phyloP scores from a whole-genome alignment of 108 stramenopile genomes.

The Aurantiochytrium sp. region DNA sequence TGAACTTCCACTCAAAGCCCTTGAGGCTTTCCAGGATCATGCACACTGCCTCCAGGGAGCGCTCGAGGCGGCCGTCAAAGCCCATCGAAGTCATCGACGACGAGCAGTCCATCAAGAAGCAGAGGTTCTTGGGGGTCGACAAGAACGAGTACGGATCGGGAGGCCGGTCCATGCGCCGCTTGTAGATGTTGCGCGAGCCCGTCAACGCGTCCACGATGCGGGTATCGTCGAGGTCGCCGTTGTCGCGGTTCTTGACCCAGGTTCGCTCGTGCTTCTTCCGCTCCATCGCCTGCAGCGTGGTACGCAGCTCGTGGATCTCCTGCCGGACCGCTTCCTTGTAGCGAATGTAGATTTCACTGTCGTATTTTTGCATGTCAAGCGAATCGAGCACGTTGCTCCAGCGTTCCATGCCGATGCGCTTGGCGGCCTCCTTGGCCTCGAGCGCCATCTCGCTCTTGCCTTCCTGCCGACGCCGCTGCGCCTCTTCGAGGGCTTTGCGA shows the following conservation, averaged over 20 bases:
- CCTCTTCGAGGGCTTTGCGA: neutral
- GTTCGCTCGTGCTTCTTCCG: constrained; percentile 59
- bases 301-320: constrained; percentile 60
- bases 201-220: constrained; percentile 72
- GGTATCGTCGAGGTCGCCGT: constrained; percentile 81
- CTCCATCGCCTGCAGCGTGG: constrained; percentile 55
- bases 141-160: constrained; percentile 1
- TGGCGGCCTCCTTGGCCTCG: constrained; percentile 62
- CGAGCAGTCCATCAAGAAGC: constrained; percentile 69
- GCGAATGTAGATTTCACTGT: constrained; percentile 65
- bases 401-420: constrained; percentile 65
- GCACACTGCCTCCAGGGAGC: constrained; percentile 69
- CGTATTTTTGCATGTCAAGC: constrained; percentile 70
- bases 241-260: constrained; percentile 69
- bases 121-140: constrained; percentile 48
- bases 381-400: constrained; percentile 64
- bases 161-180: constrained; percentile 60
- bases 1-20: constrained; percentile 67
- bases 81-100: constrained; percentile 81
- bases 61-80: constrained; percentile 70
- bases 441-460: constrained; percentile 50
- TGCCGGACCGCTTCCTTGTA: constrained; percentile 47
- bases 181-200: constrained; percentile 75
- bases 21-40: constrained; percentile 77
- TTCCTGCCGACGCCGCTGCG: neutral